These are phyloP conservation scores for Colletotrichum tropicicola DNA, from an alignment of 2,329 filamentous ascomycete species.

Conservation along the genomic window DNA sequence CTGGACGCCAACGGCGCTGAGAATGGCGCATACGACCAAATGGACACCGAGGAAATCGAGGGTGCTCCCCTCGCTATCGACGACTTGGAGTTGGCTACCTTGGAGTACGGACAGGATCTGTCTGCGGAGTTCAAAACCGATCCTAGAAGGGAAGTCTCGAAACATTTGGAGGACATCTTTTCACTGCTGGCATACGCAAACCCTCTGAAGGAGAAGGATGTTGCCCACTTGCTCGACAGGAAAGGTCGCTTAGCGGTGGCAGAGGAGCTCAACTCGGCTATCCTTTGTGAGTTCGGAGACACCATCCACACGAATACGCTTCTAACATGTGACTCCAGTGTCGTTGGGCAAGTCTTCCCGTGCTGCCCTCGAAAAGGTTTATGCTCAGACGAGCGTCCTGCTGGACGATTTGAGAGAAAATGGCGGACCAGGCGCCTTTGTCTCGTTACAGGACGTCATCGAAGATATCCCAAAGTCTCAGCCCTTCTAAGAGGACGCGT, in stretches of 20 bases:
- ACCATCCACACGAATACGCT: not conserved
- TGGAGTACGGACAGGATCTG: conserved; percentile 83
- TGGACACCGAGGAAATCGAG: conserved; percentile 61
- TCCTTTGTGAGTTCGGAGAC: conserved; percentile 73
- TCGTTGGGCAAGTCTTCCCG: conserved; percentile 90
- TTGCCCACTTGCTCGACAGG: conserved; percentile 81
- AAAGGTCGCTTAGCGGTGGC: conserved; percentile 81
- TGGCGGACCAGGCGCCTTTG: conserved; percentile 83
- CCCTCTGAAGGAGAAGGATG: conserved; percentile 75
- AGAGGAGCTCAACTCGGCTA: conserved; percentile 93
- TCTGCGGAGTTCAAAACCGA: conserved; percentile 81
- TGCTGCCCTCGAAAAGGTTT: conserved; percentile 84
- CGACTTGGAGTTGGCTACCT: conserved; percentile 71
- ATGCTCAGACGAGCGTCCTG: conserved; percentile 85
- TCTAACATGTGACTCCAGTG: conserved; percentile 58
- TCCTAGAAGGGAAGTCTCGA: conserved; percentile 73
- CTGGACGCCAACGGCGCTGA: conserved; percentile 60
- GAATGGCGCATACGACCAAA: conserved; percentile 52
- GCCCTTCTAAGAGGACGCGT: conserved; percentile 8
- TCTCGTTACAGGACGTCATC: conserved; percentile 67
- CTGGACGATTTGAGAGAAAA: conserved; percentile 84
- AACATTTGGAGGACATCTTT: conserved; percentile 84
- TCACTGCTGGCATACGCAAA: conserved; percentile 88
- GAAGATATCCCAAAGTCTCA: conserved; percentile 53
- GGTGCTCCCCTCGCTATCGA: conserved; percentile 36